Evolutionary conservation across 1,284 basidiomycete species (phyloP), one percentile per base, ranked within the genome.

Genomic region (Leccinum pachyderme): DNA sequence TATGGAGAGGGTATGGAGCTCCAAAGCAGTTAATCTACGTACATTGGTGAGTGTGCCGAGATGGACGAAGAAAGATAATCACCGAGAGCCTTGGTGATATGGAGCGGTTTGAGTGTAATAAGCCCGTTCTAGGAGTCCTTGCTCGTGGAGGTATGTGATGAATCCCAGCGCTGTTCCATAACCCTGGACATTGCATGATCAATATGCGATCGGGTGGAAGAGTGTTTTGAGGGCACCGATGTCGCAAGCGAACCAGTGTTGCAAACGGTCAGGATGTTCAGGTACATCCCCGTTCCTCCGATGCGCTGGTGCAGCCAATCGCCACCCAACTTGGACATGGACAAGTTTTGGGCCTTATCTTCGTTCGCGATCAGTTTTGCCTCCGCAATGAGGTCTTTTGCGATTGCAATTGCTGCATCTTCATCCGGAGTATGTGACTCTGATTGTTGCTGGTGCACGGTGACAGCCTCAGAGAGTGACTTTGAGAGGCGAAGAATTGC

Each of bases 151-250:
- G 60, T 91, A 86, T 3, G 93, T 95, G 68, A 97, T 95, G 58
- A 96, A 78, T n/a, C 94, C 94, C 11, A 97, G 75, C 3, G 94
- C 94, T 0, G 94, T 97, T 24, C 94, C 94, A 72, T 95, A 95
- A 25, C 93, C 94, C 92, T 93, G 41, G 35, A 18, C 59, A 31
- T 32, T 28, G 53, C 56, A 59, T 4, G 33, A 41, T 62, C 51
- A 58, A 25, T 12, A 43, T 29, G 12, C 9, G 22, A 43, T 39
- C 32, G 35, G 45, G 47, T 25, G 43, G 41, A 37, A 45, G 43
- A 15, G 13, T 2, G 18, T 15, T 7, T 7, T 43, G 53, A 46
- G 54, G 53, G 41, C 61, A 93, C 92, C 39, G 92, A 94, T 18
- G 93, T 96, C 2, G 94, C 94, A 57, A 97, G 78, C 27, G 89